Evolutionary conservation across 257 asterid species (phyloP), one percentile per base, ranked within the genome.

Genomic region (Solanum paucissectum): DNA sequence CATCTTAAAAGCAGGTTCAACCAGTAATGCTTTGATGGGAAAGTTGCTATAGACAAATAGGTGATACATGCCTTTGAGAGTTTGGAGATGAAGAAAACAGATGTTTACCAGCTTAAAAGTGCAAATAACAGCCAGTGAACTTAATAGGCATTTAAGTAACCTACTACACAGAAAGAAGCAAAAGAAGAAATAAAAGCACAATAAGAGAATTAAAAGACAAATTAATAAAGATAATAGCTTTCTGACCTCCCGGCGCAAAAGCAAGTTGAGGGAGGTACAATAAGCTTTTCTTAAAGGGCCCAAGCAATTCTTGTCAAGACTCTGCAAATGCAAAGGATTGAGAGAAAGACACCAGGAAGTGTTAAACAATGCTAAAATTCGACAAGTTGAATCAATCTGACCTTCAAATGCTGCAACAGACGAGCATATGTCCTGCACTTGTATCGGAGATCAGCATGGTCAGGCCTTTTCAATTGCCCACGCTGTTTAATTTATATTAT

Each of bases 401-500:
- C 99, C 96, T 95, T 95, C 90, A 97, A 91, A 90, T 97, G 99
- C 90, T 97, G 99, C 93, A 97, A 84, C 89, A 97, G 98, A 89
- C 99, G 98, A 90, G 98, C 99, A 94, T 97, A 97, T 90, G 96
- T 97, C 94, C 98, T 92, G 91, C 99, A 94, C 91, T 96, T 97
- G 89, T 91, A 97, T 83, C 99, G 95, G 86, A 97, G 92, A 88
- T 97, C 99, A 86, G 99, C 98, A 86, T 97, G 99, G 89, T 96
- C 99, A 27, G 98, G 99, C 93, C 95, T 94, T 95, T 97, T 97
- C 90, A 97, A 92, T 88, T 95, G 99, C 75, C 99, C 99, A 83
- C 98, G 95, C 99, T 97, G 90, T 90, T 89, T 60, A 90, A 86
- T 77, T 91, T 88, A 89, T 85, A 87, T 49, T 36, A 89, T 84